phyloP scores from a whole-genome alignment of 2,329 filamentous ascomycete genomes.

The Triangularia setosa region DNA sequence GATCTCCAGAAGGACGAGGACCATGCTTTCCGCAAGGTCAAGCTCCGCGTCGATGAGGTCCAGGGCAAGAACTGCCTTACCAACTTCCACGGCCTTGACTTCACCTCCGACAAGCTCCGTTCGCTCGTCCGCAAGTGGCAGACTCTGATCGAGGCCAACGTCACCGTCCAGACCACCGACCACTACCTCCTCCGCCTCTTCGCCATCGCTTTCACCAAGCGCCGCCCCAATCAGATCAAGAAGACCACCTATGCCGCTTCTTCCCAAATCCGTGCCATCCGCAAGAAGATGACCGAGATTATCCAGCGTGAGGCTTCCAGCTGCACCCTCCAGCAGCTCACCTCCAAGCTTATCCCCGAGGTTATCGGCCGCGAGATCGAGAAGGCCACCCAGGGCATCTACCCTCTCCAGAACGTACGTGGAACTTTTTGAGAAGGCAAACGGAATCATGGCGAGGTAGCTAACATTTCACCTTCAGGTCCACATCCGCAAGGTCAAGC shows the following conservation, averaged over 20 bases:
- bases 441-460: conserved; percentile 2
- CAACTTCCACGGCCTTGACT: conserved; percentile 99
- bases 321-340: conserved; percentile 94
- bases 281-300: conserved; percentile 99
- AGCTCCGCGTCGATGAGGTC: conserved; percentile 96
- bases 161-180: conserved; percentile 99
- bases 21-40: conserved; percentile 99
- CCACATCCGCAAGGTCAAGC: conserved; percentile 99
- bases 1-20: conserved; percentile 99
- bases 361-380: conserved; percentile 99
- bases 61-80: conserved; percentile 99
- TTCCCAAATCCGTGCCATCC: conserved; percentile 95
- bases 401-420: conserved; percentile 96
- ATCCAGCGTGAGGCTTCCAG: conserved; percentile 92
- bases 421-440: background rate
- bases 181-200: conserved; percentile 99
- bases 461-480: conserved; percentile 56
- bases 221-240: conserved; percentile 99
- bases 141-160: conserved; percentile 97
- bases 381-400: conserved; percentile 99
- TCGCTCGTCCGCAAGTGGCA: conserved; percentile 99
- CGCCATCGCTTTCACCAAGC: conserved; percentile 99
- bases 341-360: conserved; percentile 98
- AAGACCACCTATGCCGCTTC: conserved; percentile 98
- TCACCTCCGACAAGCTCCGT: conserved; percentile 99